Conservation (phyloP, 345 rosid species). For the Carallia pectinifolia region DNA sequence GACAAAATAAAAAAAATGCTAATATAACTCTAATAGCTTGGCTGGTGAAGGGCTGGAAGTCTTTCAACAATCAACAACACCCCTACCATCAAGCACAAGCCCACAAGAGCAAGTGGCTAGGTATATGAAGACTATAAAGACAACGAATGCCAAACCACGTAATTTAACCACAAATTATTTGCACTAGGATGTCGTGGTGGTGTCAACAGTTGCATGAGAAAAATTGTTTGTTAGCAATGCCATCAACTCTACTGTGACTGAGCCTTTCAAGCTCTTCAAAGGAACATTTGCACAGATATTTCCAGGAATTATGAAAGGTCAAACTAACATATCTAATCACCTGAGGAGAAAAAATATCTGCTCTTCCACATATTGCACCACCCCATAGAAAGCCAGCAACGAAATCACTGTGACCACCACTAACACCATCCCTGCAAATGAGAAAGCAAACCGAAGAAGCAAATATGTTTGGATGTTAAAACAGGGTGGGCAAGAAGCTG, state of each 20-base stretch:
- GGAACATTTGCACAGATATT: neutral
- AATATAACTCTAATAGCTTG: neutral
- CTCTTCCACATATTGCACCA: conserved; percentile 82
- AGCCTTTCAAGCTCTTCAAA: neutral
- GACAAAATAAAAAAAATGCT: neutral
- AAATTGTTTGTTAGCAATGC: neutral
- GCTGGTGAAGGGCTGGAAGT: no score
- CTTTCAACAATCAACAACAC: no score
- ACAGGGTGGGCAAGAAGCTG: no score
- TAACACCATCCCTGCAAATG: conserved; percentile 46
- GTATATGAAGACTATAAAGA: neutral
- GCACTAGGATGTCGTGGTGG: neutral
- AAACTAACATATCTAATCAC: conserved; percentile 32
- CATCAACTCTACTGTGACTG: neutral
- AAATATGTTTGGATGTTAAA: neutral
- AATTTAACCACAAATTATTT: neutral
- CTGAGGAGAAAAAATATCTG: conserved; percentile 86
- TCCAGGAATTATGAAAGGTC: conserved; percentile 7
- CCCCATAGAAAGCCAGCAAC: conserved; percentile 86
- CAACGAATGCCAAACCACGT: neutral
- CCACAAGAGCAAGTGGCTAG: neutral
- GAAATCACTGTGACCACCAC: conserved; percentile 68
- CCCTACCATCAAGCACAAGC: no score
- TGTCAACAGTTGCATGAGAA: neutral
- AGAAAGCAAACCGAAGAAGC: neutral